Conservation (phyloP, 129 eudicot genomes). For the Flaveria trinervia region DNA sequence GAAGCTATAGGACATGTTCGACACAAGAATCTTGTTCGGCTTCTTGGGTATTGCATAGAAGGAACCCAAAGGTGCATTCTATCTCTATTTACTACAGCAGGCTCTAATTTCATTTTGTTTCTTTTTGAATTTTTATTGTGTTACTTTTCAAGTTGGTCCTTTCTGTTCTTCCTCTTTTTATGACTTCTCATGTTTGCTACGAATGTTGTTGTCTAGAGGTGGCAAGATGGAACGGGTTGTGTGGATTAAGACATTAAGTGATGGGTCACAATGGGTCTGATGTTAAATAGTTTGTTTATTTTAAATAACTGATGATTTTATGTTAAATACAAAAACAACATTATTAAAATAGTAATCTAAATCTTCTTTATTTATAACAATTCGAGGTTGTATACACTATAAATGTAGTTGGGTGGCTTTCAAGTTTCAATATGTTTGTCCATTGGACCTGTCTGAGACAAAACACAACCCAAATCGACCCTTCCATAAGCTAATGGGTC, state of each 20-base stretch:
- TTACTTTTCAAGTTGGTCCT: background rate
- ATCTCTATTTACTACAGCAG: background rate
- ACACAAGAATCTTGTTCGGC: slow-evolving; percentile 94
- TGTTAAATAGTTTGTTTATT: background rate
- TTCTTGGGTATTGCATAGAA: slow-evolving; percentile 94
- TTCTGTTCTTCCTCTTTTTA: background rate
- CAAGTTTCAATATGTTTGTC: background rate
- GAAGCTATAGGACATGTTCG: slow-evolving; percentile 98
- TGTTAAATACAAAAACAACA: background rate
- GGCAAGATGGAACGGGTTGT: background rate
- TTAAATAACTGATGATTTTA: background rate
- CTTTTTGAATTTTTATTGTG: background rate
- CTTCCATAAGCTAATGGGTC: background rate
- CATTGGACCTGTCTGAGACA: background rate
- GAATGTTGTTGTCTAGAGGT: slow-evolving; percentile 10
- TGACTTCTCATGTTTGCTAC: background rate
- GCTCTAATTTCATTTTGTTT: slow-evolving; percentile 11
- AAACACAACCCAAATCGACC: background rate
- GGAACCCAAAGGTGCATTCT: slow-evolving; percentile 81
- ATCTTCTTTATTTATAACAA: background rate
- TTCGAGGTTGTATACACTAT: background rate
- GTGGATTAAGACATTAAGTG: background rate
- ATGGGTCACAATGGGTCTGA: background rate
- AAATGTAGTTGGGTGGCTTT: background rate
- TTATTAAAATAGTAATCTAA: background rate